A percentile compares a stretch with the other conserved stretches of the same genome.
phyloP scores from a whole-genome alignment of 192 early-diverging fungal species.

The Rhizophagus sp. region DNA sequence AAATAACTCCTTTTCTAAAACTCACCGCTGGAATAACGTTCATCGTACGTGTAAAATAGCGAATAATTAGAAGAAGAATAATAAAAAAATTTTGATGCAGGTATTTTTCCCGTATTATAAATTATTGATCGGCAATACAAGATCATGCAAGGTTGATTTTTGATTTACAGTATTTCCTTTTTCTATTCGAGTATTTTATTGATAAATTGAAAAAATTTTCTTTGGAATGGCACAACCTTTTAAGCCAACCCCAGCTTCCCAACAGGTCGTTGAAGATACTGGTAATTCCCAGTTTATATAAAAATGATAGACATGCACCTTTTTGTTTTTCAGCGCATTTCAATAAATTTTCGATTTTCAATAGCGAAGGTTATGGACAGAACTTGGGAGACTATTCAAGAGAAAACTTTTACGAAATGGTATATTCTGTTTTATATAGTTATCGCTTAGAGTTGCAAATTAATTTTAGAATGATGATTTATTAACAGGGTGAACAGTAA shows the following conservation, averaged over 20 bases:
- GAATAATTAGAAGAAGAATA: too few relatives aligned
- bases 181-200: neutral
- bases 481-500: conserved; percentile 75
- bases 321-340: neutral
- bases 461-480: neutral
- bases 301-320: neutral
- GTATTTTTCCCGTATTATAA: too few relatives aligned
- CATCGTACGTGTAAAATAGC: neutral
- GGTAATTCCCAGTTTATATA: conserved; percentile 31
- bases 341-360: neutral
- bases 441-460: neutral
- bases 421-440: neutral
- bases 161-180: neutral
- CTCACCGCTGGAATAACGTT: neutral
- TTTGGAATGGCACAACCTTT: conserved; percentile 17
- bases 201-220: neutral
- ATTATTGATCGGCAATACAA: too few relatives aligned
- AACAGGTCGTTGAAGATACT: conserved; percentile 54
- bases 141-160: neutral
- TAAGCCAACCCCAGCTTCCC: conserved; percentile 39
- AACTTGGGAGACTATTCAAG: conserved; percentile 88
- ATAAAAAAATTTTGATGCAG: too few relatives aligned
- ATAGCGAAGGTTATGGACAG: conserved; percentile 65
- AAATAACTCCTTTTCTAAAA: neutral
- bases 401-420: conserved; percentile 74